These are phyloP conservation scores for Oehlia diaphana DNA, from an alignment of 192 early-diverging fungal genomes.

Conservation along the genomic window DNA sequence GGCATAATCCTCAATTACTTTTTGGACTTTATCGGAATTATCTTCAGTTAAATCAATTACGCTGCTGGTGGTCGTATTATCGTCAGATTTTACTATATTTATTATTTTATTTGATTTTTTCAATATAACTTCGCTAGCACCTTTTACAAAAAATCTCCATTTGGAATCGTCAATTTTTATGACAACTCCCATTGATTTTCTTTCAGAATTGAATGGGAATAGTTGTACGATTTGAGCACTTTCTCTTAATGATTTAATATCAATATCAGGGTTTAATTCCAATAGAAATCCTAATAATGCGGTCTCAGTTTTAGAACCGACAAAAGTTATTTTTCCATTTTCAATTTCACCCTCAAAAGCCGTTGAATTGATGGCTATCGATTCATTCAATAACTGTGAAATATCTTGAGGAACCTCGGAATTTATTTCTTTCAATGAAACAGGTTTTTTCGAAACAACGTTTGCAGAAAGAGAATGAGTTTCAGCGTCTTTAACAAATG, in stretches of 20 bases:
- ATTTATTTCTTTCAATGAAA: conserved; percentile 47
- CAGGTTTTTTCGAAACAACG: conserved; percentile 32
- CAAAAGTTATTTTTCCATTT: conserved; percentile 55
- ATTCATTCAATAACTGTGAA: conserved; percentile 59
- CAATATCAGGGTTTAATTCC: conserved; percentile 55
- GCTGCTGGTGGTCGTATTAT: conserved; percentile 19
- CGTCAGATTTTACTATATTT: conserved; percentile 50
- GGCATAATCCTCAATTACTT: conserved; percentile 73
- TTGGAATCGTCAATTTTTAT: conserved; percentile 38
- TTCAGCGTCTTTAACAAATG: conserved; percentile 41
- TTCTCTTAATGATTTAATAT: conserved; percentile 64
- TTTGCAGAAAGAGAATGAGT: conserved; percentile 33
- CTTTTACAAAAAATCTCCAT: conserved; percentile 88
- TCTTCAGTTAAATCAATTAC: conserved; percentile 36
- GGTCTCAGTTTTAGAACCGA: conserved; percentile 95
- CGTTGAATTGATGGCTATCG: conserved; percentile 81
- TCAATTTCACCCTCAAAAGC: conserved; percentile 62
- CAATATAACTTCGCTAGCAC: conserved; percentile 88
- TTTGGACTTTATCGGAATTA: conserved; percentile 37
- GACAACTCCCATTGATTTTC: conserved; percentile 92
- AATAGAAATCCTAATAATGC: conserved; percentile 85
- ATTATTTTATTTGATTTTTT: conserved; percentile 62
- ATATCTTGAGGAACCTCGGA: conserved; percentile 44
- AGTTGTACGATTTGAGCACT: conserved; percentile 65
- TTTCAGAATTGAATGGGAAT: conserved; percentile 88